Evolutionary conservation across 176 grass and related monocot species (phyloP).

Genomic region (Phragmites australis): DNA sequence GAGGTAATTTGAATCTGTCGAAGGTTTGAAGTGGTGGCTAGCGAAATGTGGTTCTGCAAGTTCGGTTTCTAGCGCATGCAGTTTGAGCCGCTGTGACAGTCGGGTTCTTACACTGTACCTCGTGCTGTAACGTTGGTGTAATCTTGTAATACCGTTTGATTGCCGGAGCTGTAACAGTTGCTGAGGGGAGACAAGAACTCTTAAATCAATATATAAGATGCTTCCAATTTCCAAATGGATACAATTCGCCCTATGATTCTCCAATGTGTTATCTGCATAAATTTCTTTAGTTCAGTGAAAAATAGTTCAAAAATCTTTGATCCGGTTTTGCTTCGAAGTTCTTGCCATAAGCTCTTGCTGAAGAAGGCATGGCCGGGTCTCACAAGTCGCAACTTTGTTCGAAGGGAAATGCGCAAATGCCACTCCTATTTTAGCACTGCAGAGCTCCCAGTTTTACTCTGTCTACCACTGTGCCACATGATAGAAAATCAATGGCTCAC

Average conservation of each 20-base stretch:
- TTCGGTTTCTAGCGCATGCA: slow-evolving; percentile 12
- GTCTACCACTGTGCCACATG: too few species aligned
- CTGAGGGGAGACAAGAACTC: background rate
- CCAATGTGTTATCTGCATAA: background rate
- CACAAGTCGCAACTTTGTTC: too few species aligned
- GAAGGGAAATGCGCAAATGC: too few species aligned
- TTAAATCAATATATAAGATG: background rate
- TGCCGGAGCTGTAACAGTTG: background rate
- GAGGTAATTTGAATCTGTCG: slow-evolving; percentile 45
- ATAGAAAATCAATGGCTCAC: too few species aligned
- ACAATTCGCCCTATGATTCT: background rate
- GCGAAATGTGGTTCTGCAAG: slow-evolving; percentile 24
- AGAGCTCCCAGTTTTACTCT: too few species aligned
- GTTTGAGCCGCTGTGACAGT: slow-evolving; percentile 33
- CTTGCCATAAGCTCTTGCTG: background rate
- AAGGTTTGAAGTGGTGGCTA: slow-evolving; percentile 39
- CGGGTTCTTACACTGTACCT: slow-evolving; percentile 24
- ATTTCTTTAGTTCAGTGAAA: background rate
- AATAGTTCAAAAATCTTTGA: background rate
- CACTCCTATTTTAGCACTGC: too few species aligned
- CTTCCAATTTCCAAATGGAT: background rate
- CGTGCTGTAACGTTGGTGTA: slow-evolving; percentile 17
- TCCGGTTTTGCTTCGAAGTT: background rate
- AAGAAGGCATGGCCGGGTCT: background rate
- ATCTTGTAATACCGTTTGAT: slow-evolving; percentile 25